Base-by-base conservation (phyloP, 2,329 filamentous ascomycete species). In the Pseudogymnoascus sp. region DNA sequence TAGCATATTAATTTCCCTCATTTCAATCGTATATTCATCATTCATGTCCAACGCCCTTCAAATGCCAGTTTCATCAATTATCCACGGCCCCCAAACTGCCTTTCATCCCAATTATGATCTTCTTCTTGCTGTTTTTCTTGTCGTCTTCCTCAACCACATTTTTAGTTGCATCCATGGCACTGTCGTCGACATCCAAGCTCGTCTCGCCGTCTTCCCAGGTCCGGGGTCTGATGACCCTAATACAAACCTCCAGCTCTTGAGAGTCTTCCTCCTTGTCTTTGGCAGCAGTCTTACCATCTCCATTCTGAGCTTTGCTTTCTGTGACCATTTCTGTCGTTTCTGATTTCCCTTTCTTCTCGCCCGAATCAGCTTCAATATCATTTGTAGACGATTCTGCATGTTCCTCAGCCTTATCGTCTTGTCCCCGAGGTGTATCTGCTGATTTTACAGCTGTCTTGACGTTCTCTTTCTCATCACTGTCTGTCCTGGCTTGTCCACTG, bases 111-210 rank as follows among this genome's bases (percentile, higher is more conserved):
- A 38, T 58, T 15, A 58, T 18, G 18, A 15, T 9, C 35, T 58
- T 38, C 15, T n/a, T 58, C 12, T 33, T 33, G 15, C 28, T 15
- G 11, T 53, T 14, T 53, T 53, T 20, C 28, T 53, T 53, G 15
- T 35, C 47, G 5, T 9, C 8, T 58, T 37, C 57, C 33, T 58
- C 25, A 12, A 15, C 33, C 7, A 25, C 2, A 28, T 71, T 68
- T 28, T 76, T 68, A 3, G 75, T 77, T 14, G 76, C 76, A 71
- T 79, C 77, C 65, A 74, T 77, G 20, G 75, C 74, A 36, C 74
- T 76, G 67, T 79, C 77, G 61, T 79, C 77, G 11, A 79, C 75
- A 63, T 79, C 76, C 30, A 78, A 62, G 4, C 71, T 73, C 61
- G 59, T 60, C 58, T 67, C 41, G 57, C 64, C 62, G 37, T 68